phyloP scores from a whole-genome alignment of 352 stramenopile genomes.

The Phytophthora macrochlamydospora region DNA sequence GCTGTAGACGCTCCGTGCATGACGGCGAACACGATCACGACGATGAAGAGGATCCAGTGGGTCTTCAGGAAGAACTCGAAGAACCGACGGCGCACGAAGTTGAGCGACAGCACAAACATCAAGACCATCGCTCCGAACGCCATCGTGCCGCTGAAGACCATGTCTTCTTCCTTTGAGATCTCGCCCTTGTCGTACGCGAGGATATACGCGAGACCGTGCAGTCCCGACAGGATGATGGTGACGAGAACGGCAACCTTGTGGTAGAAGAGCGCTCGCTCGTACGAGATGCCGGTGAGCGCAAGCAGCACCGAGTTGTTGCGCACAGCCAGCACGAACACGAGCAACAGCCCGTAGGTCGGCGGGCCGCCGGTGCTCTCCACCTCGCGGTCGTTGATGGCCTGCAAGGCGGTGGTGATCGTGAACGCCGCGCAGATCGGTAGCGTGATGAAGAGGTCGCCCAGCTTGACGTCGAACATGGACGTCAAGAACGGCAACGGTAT shows the following conservation, averaged over 20 bases:
- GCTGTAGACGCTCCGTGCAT: constrained; percentile 45
- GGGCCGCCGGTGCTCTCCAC: constrained; percentile 21
- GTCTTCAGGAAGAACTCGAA: constrained; percentile 59
- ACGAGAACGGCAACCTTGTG: constrained; percentile 48
- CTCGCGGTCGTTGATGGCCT: constrained; percentile 18
- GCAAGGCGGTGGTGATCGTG: constrained; percentile 21
- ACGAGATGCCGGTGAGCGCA: constrained; percentile 47
- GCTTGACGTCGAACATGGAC: constrained; percentile 35
- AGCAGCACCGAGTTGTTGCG: constrained; percentile 59
- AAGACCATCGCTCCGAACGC: constrained; percentile 39
- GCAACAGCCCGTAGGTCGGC: constrained; percentile 35
- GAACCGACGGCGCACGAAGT: constrained; percentile 45
- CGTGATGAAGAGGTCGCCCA: constrained; percentile 41
- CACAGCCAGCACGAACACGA: constrained; percentile 48
- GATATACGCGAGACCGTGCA: constrained; percentile 54
- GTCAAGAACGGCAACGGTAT: constrained; percentile 34
- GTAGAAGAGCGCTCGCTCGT: constrained; percentile 57
- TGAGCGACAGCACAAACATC: constrained; percentile 41
- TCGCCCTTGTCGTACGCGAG: constrained; percentile 27
- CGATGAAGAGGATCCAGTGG: constrained; percentile 60
- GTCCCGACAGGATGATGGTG: constrained; percentile 35
- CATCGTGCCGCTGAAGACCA: constrained; percentile 27
- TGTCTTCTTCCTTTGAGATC: constrained; percentile 26
- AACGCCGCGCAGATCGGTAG: constrained; percentile 25
- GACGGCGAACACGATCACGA: constrained; percentile 43